Conservation (phyloP, 1,284 basidiomycete genomes). For the Moesziomyces aphidis region DNA sequence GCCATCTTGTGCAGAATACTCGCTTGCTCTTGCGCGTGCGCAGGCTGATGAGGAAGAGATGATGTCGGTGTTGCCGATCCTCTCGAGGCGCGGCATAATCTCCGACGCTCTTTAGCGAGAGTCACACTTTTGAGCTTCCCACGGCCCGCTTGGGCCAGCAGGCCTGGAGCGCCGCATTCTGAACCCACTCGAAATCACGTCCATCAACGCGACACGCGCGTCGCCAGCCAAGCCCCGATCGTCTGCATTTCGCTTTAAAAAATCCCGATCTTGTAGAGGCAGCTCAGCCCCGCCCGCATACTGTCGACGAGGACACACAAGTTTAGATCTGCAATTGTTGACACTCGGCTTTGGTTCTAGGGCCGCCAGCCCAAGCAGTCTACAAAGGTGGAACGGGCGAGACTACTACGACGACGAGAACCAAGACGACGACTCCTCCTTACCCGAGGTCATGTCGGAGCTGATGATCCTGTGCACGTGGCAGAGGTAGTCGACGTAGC, state of each 20-base stretch:
- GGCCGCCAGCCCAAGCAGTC: not conserved
- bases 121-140: not conserved
- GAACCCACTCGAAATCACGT: not conserved
- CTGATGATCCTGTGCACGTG: slow-evolving; percentile 66
- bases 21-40: not conserved
- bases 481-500: slow-evolving; percentile 67
- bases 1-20: slow-evolving; percentile 23
- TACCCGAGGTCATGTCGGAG: slow-evolving; percentile 56
- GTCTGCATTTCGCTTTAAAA: too few species aligned
- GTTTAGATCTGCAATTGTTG: too few species aligned
- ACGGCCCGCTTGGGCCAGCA: not conserved
- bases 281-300: too few species aligned
- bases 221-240: too few species aligned
- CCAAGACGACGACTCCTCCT: slow-evolving; percentile 48
- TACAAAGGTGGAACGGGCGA: not conserved
- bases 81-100: not conserved
- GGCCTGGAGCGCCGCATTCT: not conserved
- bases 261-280: too few species aligned
- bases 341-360: too few species aligned
- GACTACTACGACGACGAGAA: slow-evolving; percentile 33
- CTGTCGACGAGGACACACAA: too few species aligned
- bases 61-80: not conserved
- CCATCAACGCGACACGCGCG: too few species aligned
- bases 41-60: not conserved
- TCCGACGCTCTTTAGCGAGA: not conserved